A percentile compares a stretch with the other conserved stretches of the same genome.
Evolutionary conservation across 2,329 filamentous ascomycete genomes (phyloP).

Genomic region (Pseudomassariella vexata): DNA sequence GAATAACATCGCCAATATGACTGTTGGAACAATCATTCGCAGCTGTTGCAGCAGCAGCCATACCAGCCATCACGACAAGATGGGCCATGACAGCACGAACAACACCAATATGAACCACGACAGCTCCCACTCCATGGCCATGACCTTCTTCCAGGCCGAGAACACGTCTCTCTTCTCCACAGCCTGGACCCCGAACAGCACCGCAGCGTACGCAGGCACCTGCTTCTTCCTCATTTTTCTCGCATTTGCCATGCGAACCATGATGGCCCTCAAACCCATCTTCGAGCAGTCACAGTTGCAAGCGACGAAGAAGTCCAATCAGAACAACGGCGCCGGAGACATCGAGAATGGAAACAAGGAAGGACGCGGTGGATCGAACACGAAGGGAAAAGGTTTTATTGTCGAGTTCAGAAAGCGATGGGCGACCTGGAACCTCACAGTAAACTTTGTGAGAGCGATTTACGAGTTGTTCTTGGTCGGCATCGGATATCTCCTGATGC

Average conservation of each 20-base stretch:
- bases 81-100: background rate
- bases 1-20: too few species aligned
- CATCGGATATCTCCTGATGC: constrained; percentile 69
- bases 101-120: background rate
- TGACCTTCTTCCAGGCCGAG: constrained; percentile 47
- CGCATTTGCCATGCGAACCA: constrained; percentile 48
- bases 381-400: constrained; percentile 38
- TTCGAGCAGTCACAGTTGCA: constrained; percentile 42
- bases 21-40: too few species aligned
- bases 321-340: constrained; percentile 1
- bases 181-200: constrained; percentile 54
- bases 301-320: constrained; percentile 3
- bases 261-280: constrained; percentile 56
- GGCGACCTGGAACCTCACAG: constrained; percentile 57
- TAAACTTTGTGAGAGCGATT: constrained; percentile 58
- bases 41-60: too few species aligned
- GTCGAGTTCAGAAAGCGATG: background rate
- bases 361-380: constrained; percentile 51
- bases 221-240: constrained; percentile 67
- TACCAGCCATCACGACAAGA: background rate
- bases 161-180: constrained; percentile 56
- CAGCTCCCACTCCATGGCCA: constrained; percentile 6
- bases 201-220: constrained; percentile 59
- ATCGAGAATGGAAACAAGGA: constrained; percentile 25
- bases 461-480: constrained; percentile 55